Conservation (phyloP, 2,329 filamentous ascomycete genomes). For the Nannizzia gypsea region DNA sequence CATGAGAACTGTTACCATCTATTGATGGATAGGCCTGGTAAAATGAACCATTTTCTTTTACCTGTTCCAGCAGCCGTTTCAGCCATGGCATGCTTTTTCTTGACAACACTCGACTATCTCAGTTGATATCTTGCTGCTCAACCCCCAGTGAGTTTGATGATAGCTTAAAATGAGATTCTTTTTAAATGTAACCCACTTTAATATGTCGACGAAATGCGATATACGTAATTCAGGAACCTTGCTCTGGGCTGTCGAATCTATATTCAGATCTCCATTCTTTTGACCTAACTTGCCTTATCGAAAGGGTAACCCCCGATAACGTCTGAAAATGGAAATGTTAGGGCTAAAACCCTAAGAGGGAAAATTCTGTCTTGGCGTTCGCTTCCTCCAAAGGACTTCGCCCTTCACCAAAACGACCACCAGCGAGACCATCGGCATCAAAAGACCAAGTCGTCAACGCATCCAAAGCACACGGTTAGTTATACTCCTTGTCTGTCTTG, state of each 20-base stretch:
- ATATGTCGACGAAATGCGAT: background rate
- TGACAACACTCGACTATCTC: background rate
- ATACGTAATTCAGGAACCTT: background rate
- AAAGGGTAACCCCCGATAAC: background rate
- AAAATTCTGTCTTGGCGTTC: slow-evolving; percentile 1
- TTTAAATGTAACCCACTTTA: background rate
- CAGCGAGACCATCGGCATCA: slow-evolving; percentile 2
- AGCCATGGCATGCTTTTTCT: background rate
- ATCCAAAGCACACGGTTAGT: slow-evolving; percentile 5
- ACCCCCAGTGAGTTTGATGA: background rate
- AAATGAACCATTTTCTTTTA: slow-evolving; percentile 2
- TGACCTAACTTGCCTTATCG: background rate
- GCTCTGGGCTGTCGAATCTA: too few species aligned
- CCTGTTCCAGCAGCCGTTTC: slow-evolving; percentile 2
- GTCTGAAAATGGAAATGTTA: background rate
- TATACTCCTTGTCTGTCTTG: background rate
- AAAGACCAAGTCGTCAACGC: slow-evolving; percentile 4
- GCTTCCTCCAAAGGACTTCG: slow-evolving; percentile 3
- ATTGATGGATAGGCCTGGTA: slow-evolving; percentile 3
- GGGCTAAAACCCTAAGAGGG: slow-evolving; percentile 3
- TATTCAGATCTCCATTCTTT: background rate
- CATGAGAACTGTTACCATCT: background rate
- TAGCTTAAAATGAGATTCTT: slow-evolving; percentile 5
- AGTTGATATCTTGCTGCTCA: background rate
- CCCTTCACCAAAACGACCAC: background rate